A percentile compares a stretch with the other conserved stretches of the same genome.
Conservation (phyloP, 257 asterid species). For the Striga asiatica region DNA sequence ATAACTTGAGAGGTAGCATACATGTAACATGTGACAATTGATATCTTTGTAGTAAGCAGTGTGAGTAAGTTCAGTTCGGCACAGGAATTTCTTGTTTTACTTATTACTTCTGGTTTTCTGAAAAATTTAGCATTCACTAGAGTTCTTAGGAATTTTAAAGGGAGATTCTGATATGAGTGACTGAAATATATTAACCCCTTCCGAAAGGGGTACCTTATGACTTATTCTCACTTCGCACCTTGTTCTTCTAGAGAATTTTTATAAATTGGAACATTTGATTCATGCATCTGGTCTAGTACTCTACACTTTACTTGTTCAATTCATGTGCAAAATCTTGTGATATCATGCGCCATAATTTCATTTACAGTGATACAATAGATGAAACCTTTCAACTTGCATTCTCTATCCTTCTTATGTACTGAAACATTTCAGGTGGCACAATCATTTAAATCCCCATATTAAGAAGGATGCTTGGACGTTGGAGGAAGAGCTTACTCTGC, state of each 20-base stretch:
- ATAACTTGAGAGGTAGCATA: constrained; percentile 2
- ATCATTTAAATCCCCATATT: constrained; percentile 92
- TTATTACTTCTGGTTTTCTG: background rate
- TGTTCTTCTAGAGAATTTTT: background rate
- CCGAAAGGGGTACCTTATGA: background rate
- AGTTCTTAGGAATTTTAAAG: background rate
- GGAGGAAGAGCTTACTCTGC: constrained; percentile 87
- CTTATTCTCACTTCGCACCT: too few relatives aligned
- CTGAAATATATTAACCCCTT: background rate
- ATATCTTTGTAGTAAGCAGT: constrained; percentile 2
- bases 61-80: background rate
- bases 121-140: background rate
- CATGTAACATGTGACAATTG: background rate
- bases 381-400: background rate
- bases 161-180: background rate
- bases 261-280: background rate
- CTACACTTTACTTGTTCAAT: background rate
- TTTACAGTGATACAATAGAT: background rate
- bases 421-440: constrained; percentile 78
- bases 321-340: background rate
- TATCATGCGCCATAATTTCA: background rate
- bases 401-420: background rate
- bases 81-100: background rate
- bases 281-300: background rate
- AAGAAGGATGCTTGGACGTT: constrained; percentile 93